These are phyloP conservation scores for Lolium rigidum DNA, from an alignment of 176 grass and related monocot genomes.

Conservation along the genomic window DNA sequence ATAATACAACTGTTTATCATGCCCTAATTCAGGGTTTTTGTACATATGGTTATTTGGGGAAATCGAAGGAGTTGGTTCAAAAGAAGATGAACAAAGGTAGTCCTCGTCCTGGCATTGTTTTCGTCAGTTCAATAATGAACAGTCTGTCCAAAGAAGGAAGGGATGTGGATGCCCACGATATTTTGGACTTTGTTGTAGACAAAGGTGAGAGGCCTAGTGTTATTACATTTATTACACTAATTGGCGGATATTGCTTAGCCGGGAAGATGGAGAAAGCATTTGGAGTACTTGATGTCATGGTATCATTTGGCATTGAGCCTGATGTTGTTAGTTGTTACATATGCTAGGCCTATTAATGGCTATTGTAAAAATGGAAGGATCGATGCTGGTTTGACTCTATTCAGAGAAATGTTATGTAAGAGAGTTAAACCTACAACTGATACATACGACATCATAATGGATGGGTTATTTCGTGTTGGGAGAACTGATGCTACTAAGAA, in stretches of 20 bases:
- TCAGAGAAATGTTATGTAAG: background rate
- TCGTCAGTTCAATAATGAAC: background rate
- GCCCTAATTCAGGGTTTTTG: background rate
- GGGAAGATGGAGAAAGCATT: no score
- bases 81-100: background rate
- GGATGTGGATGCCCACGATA: background rate
- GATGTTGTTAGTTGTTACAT: no score
- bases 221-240: no score
- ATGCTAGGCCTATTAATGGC: no score
- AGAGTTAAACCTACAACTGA: background rate
- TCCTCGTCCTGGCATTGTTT: background rate
- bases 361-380: no score
- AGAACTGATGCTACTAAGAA: background rate
- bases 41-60: background rate
- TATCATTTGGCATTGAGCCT: no score
- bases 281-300: no score
- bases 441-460: background rate
- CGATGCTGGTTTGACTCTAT: background rate
- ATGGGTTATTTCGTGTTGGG: background rate
- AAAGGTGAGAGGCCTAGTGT: no score
- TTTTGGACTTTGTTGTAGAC: no score
- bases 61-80: background rate
- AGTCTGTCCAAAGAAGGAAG: background rate
- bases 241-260: no score
- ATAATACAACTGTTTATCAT: background rate